Conservation (phyloP, 192 early-diverging fungal species). For the Gaertneriomyces semiglobifer region DNA sequence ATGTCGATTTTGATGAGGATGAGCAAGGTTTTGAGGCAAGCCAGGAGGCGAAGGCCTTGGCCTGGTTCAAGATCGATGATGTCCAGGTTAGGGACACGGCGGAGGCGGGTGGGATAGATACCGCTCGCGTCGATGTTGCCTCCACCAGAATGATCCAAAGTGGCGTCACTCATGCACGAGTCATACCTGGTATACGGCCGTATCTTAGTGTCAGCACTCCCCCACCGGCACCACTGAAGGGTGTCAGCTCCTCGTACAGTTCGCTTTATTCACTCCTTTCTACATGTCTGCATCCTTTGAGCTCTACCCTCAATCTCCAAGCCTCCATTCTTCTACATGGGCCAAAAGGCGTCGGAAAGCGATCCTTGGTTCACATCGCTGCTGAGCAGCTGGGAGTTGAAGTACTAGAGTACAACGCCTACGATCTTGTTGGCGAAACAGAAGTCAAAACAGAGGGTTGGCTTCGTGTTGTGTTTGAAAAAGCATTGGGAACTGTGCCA, state of each 20-base stretch:
- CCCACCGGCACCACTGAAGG: background rate
- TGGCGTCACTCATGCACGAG: constrained; percentile 57
- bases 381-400: constrained; percentile 75
- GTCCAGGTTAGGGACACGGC: constrained; percentile 17
- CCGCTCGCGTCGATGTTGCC: constrained; percentile 47
- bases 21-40: constrained; percentile 32
- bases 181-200: constrained; percentile 33
- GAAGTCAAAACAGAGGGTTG: constrained; percentile 75
- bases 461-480: constrained; percentile 72
- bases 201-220: constrained; percentile 19
- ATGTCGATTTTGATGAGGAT: constrained; percentile 39
- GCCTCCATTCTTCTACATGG: constrained; percentile 77
- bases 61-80: constrained; percentile 53
- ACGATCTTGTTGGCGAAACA: constrained; percentile 71
- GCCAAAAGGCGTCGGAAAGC: constrained; percentile 80
- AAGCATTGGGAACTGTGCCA: constrained; percentile 71
- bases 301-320: constrained; percentile 60
- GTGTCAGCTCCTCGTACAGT: constrained; percentile 14
- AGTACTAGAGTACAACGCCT: constrained; percentile 70
- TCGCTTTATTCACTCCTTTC: constrained; percentile 28
- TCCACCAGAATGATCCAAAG: constrained; percentile 62
- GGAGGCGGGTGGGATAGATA: background rate
- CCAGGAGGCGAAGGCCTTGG: constrained; percentile 29
- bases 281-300: constrained; percentile 66
- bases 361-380: constrained; percentile 60